Base-by-base conservation (phyloP, 2,329 filamentous ascomycete genomes). In the Penicillium sp. region DNA sequence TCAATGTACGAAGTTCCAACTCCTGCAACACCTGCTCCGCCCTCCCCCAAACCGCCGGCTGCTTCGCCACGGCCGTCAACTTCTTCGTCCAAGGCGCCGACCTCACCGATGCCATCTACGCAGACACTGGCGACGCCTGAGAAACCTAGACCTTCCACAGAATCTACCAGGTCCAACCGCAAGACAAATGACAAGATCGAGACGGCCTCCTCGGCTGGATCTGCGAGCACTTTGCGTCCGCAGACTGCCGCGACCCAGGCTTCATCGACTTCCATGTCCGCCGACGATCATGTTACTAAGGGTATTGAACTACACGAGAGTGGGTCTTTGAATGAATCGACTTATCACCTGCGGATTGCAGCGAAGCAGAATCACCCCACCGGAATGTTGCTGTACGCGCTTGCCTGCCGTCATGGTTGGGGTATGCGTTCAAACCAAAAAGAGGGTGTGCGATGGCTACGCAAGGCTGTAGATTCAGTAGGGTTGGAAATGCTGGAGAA, bases 371-470 rank as follows among this genome's bases (percentile, higher is more conserved):
- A 91, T 45, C 85, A 96, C 55, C 90, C 94, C 0, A 96, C 93
- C 0, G 94, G 89, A 22, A 99, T 99, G 94, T 84, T 99, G 12
- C 81, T 97, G 29, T 99, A 97, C 73, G 94, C 93, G 5, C 82
- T 99, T 33, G 94, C 94, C 11, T 97, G 93, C 69, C 85, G 94
- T 48, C 94, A 99, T 70, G 94, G 94, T 47, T 99, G 94, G 94
- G 94, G 94, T 18, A 97, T 97, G 90, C 87, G 92, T 9, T 85
- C 91, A 7, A 97, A 96, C 71, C 91, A 91, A 68, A 83, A 83
- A 46, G 94, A 99, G 74, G 94, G 91, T 7, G 89, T 97, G 0
- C 84, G 88, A 65, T 99, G 94, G 94, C 79, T 99, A 54, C 86
- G 91, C 44, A 94, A 92, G 70, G 94, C 94, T 3, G 92, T 94